phyloP scores from a whole-genome alignment of 257 asterid species.

The Nicotiana knightiana region DNA sequence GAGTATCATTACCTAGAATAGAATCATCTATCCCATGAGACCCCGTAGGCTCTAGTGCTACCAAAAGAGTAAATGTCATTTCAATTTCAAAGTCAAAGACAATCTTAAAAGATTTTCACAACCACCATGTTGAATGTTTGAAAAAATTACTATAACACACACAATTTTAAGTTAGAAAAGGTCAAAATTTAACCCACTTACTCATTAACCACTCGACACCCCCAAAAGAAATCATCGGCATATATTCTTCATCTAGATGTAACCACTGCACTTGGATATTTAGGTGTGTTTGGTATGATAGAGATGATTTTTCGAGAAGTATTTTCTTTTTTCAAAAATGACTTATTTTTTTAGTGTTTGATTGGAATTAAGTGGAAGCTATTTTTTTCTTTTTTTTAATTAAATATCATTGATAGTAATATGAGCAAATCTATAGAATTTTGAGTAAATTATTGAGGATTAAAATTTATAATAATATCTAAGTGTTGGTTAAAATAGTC shows the following conservation, averaged over 20 bases:
- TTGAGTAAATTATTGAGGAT: background rate
- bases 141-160: background rate
- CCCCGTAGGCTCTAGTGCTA: background rate
- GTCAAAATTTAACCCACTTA: conserved; percentile 1
- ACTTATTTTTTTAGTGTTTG: background rate
- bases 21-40: background rate
- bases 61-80: background rate
- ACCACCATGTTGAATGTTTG: conserved; percentile 4
- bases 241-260: background rate
- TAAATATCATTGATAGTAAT: background rate
- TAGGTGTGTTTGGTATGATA: background rate
- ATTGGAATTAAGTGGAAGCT: background rate
- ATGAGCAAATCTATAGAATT: background rate
- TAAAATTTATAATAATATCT: background rate
- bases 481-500: background rate
- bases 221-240: background rate
- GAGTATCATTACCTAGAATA: background rate
- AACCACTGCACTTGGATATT: background rate
- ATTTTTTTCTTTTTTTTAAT: no score
- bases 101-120: background rate
- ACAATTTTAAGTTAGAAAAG: background rate
- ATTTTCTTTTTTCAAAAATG: no score
- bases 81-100: background rate
- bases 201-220: background rate
- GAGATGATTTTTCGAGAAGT: background rate